phyloP scores from a whole-genome alignment of 1,284 basidiomycete species.

The Acaromyces ingoldii region DNA sequence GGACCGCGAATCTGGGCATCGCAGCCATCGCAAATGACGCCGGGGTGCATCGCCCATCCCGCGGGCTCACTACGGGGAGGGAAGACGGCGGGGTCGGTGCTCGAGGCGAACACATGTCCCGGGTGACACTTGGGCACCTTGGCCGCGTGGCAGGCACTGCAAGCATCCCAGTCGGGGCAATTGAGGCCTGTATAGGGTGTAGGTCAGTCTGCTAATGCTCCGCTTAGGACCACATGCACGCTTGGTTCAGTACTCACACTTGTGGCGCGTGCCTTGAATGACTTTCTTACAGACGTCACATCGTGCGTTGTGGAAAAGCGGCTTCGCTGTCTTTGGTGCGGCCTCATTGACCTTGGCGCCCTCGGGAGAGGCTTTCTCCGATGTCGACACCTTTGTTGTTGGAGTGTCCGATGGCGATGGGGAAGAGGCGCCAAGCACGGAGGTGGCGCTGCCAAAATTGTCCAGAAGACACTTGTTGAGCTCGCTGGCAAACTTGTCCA shows the following conservation, averaged over 20 bases:
- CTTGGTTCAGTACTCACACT: too few relatives aligned
- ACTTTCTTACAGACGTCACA: background rate
- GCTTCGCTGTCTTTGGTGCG: too few relatives aligned
- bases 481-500: too few relatives aligned
- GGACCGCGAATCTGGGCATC: constrained; percentile 12
- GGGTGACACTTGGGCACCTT: constrained; percentile 15
- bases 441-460: too few relatives aligned
- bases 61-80: constrained; percentile 4
- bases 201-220: too few relatives aligned
- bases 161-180: constrained; percentile 29
- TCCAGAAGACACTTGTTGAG: too few relatives aligned
- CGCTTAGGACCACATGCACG: too few relatives aligned
- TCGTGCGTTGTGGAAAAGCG: constrained; percentile 1
- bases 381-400: too few relatives aligned
- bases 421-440: too few relatives aligned
- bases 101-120: constrained; percentile 15
- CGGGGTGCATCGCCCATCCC: constrained; percentile 9
- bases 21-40: constrained; percentile 21
- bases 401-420: too few relatives aligned
- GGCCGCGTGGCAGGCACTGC: constrained; percentile 7
- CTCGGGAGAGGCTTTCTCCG: too few relatives aligned
- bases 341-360: too few relatives aligned
- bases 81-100: constrained; percentile 6
- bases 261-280: background rate
- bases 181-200: constrained; percentile 17